phyloP scores from a whole-genome alignment of 768 basidiomycete genomes.

The Hygrophorus pudorinus region DNA sequence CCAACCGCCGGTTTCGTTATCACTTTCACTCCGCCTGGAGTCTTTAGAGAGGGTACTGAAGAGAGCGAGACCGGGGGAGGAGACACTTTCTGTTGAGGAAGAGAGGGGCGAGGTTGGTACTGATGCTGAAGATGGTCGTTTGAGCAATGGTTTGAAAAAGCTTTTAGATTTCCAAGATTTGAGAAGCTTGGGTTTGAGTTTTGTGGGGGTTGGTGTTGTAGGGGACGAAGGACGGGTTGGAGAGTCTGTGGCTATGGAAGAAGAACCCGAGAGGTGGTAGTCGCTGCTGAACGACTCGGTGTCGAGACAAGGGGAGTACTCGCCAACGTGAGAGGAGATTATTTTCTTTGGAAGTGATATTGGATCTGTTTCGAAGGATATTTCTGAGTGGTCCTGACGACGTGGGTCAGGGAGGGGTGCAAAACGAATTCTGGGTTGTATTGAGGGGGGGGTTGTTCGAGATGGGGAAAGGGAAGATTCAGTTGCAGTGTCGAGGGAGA shows the following conservation, averaged over 20 bases:
- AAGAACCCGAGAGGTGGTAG: conserved; percentile 10
- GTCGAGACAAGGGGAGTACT: conserved; percentile 14
- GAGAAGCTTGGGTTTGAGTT: conserved; percentile 17
- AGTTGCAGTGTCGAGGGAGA: too few species aligned
- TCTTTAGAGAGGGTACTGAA: not conserved
- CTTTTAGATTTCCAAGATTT: conserved; percentile 11
- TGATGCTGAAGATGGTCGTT: conserved; percentile 8
- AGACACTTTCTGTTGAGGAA: conserved; percentile 1
- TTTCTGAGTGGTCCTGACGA: conserved; percentile 32
- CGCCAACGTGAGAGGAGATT: not conserved
- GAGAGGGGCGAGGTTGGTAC: not conserved
- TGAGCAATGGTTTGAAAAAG: conserved; percentile 11
- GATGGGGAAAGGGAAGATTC: too few species aligned
- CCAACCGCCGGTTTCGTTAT: not conserved
- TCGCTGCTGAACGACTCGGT: conserved; percentile 12
- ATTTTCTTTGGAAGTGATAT: not conserved
- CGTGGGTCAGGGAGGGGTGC: conserved; percentile 79
- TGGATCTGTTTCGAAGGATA: conserved; percentile 6
- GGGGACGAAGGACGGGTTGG: conserved; percentile 8
- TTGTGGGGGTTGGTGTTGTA: conserved; percentile 12
- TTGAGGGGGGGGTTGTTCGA: not conserved
- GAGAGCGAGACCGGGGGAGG: conserved; percentile 1
- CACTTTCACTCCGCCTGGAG: not conserved
- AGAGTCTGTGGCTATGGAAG: not conserved
- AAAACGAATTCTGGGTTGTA: conserved; percentile 51